Evolutionary conservation across 768 basidiomycete genomes (phyloP), one percentile per base, ranked within the genome.

Genomic region (Hirschioporus abietinus): DNA sequence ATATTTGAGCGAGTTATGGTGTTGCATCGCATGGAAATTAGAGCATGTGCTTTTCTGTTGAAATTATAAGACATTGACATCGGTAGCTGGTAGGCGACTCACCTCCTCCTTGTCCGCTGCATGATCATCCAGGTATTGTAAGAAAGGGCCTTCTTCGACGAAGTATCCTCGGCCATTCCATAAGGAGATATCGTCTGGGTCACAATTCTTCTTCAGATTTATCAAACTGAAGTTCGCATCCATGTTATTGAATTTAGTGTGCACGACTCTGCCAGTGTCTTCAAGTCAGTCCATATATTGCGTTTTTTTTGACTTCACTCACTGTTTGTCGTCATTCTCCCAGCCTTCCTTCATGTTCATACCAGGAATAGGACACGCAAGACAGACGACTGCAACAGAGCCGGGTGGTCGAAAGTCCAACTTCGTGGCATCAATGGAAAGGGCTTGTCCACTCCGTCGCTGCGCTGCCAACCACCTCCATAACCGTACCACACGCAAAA

Each of bases 191-290:
- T 59, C 58, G 58, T 59, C 58, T n/a, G 58, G 58, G 9, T 59
- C 58, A 59, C 25, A n/a, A 9, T n/a, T 26, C 58, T 59, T 59
- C 58, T 59, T 59, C 58, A n/a, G 20, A n/a, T 26, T 59, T 59
- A n/a, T n/a, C 20, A 59, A 9, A n/a, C 58, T n/a, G 25, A 59
- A 59, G 9, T 59, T 59, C 9, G n/a, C 58, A 9, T 59, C 58
- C 20, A 59, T 59, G 9, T n/a, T n/a, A 26, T n/a, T n/a, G 58
- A 59, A 59, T 59, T n/a, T n/a, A n/a, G 58, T 59, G 20, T 59
- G n/a, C 7, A 59, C 25, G 58, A n/a, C n/a, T 59, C 58, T 59
- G 25, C 20, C 2, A 30, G 30, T 3, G 30, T 3, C 2, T 8
- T 30, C n/a, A 8, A 30, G 30, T 30, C 8, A n/a, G 58, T 9